Evolutionary conservation across 2,329 filamentous ascomycete genomes (phyloP).

Genomic region (Remersonia thermophila): DNA sequence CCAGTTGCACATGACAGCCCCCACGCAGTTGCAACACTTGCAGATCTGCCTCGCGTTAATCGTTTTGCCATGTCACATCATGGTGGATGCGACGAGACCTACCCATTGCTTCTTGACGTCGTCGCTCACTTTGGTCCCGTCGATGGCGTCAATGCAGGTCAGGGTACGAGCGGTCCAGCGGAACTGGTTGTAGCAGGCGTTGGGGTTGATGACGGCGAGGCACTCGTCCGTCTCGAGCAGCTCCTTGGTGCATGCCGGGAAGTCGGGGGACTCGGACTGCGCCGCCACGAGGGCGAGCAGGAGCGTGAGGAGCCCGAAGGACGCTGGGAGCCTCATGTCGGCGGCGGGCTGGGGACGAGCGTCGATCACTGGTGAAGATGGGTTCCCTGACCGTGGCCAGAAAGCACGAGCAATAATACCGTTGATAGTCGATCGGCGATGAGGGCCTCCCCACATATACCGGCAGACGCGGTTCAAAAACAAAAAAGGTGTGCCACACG

Average conservation of each 20-base stretch:
- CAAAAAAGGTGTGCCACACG: slow-evolving; percentile 5
- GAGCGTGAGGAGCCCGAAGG: slow-evolving; percentile 14
- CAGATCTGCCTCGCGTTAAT: slow-evolving; percentile 21
- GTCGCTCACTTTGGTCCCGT: slow-evolving; percentile 22
- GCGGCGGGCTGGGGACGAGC: not conserved
- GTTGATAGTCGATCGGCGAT: too few relatives aligned
- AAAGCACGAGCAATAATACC: too few relatives aligned
- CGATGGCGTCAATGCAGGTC: slow-evolving; percentile 24
- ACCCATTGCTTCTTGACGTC: not conserved
- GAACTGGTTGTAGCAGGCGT: slow-evolving; percentile 30
- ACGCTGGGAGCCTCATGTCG: slow-evolving; percentile 7
- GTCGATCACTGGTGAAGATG: too few relatives aligned
- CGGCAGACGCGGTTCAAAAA: slow-evolving; percentile 4
- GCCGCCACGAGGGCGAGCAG: slow-evolving; percentile 11
- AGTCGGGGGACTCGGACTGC: slow-evolving; percentile 12
- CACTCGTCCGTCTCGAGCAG: slow-evolving; percentile 26
- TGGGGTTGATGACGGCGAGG: slow-evolving; percentile 27
- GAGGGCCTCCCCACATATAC: not conserved
- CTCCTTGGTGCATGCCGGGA: slow-evolving; percentile 23
- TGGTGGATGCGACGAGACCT: not conserved
- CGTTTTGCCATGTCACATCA: not conserved
- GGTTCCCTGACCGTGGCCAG: too few relatives aligned
- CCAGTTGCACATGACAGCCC: slow-evolving; percentile 26
- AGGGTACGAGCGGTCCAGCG: slow-evolving; percentile 25
- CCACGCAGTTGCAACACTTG: slow-evolving; percentile 26